Evolutionary conservation across 2,329 filamentous ascomycete species (phyloP), one percentile per base, ranked within the genome.

Genomic region (Neopestalotiopsis rosae): DNA sequence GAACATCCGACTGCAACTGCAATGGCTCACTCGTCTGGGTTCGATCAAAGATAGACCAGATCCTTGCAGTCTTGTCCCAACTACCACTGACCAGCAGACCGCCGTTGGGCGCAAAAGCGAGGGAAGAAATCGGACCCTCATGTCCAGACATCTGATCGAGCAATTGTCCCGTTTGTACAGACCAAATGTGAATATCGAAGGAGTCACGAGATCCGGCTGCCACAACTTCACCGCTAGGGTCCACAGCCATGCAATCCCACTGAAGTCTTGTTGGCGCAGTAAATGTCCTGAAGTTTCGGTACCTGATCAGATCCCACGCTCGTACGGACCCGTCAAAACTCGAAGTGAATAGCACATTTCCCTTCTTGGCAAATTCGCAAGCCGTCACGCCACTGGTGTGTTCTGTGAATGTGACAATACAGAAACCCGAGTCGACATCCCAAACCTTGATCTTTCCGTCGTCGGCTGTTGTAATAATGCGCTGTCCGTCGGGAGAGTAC

Each of bases 361-460:
- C 96, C 78, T 94, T 92, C 82, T 96, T 97, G 0, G 96, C 92
- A 80, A 98, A 98, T 74, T 98, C 92, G 80, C 95, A 98, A 1
- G 94, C 93, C 12, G 95, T 98, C 2, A 99, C 94, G 67, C 94
- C 95, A 73, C 94, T 95, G 1, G 93, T 95, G 79, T 99, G 96
- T 80, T 99, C 97, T 0, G 95, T 98, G 75, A 99, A 99, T 0
- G 96, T 99, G 38, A 98, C 95, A 45, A 98, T 93, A 76, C 96
- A 99, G 83, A 99, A 99, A 0, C 97, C 96, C 0, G 96, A 98
- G 69, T 94, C 92, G 38, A 95, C 91, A 79, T 99, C 96, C 96
- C 96, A 99, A 42, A 99, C 94, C 80, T 99, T 99, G 80, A 99
- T 93, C 82, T 98, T 98, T 66, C 96, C 96, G 79, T 99, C 97